Evolutionary conservation across 2,329 filamentous ascomycete species (phyloP), one percentile per base, ranked within the genome.

Genomic region (Arthrobotrys sinensis): DNA sequence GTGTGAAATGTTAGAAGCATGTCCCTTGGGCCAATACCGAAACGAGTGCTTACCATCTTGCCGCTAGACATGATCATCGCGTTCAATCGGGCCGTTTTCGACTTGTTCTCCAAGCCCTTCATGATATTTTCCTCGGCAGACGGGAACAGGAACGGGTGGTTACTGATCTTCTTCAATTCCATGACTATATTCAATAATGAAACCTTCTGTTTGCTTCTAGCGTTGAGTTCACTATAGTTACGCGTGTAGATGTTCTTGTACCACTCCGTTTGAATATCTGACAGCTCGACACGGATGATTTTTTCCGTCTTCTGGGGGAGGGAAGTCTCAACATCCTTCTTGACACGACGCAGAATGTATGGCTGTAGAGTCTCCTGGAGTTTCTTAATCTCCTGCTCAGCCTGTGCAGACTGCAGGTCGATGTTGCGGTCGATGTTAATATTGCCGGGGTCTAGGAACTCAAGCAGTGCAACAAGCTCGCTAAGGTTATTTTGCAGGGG

Each of bases 111-210:
- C 82, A 91, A 94, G 12, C 93, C 93, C 76, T 90, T 91, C 63
- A 98, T 85, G 11, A 98, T 93, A 81, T 92, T 93, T 73, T 97
- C 93, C 83, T 99, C 96, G 1, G 94, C 95, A 80, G 94, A 94
- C 1, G 93, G 92, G 82, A 99, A 98, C 91, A 99, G 96, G 86
- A 97, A 97, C 0, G 96, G 95, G 83, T 99, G 96, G 82, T 99
- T 99, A 86, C 95, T 98, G 83, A 96, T 94, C 85, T 99, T 99
- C 87, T 99, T 99, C 82, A 99, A 85, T 84, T 99, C 96, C 96
- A 99, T 99, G 90, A 99, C 97, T 84, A 99, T 96, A 85, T 99
- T 99, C 80, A 99, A 87, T 12, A 99, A 86, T 0, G 95, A 98
- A 81, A 97, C 95, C 85, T 97, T 98, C 84, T 96, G 93, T 38